Evolutionary conservation across 2,329 filamentous ascomycete genomes (phyloP), one percentile per base, ranked within the genome.

Genomic region (Triangularia verruculosa): DNA sequence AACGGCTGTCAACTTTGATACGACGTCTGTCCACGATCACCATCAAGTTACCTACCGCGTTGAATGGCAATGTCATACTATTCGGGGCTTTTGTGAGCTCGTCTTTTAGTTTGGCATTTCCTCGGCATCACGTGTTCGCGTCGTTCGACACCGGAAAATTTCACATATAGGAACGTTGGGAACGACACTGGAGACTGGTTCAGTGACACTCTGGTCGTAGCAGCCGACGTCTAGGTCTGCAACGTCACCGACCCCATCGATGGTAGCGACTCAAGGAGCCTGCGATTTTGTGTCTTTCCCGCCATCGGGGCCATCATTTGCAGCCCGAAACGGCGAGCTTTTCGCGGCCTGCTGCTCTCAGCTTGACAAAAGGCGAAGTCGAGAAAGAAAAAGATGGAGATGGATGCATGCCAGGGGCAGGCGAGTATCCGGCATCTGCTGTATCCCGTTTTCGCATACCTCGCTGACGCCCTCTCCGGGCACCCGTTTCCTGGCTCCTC

Each of bases 281-380:
- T 54, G 54, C 22, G 32, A 51, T 13, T 32, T n/a, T 57, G 54
- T 65, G 56, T 62, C 63, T 67, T 54, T 55, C 64, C 61, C 64
- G 56, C 59, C 47, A 56, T 68, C 67, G 65, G 63, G 58, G 27
- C 34, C 62, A 66, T 69, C 24, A 66, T 68, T 55, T 69, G 59
- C 66, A 61, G 63, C 61, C 67, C 68, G 67, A 69, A 62, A 55
- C 55, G 58, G 52, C 39, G n/a, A 47, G 39, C 39, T 47, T 47
- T 8, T 47, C 39, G 39, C 20, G 5, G 39, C 39, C 39, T 47
- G 39, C 39, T 47, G 39, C 39, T 7, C 39, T 47, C 39, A 47
- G 39, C 12, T 54, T 24, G 27, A 28, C 51, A 54, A 54, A 24
- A 15, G 20, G 9, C 17, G 17, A 20, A 47, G 39, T 47, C 39